Percentiles rank a stretch among this genome's conserved stretches.
Conservation (phyloP, 1,139 yeast species). For the Geotrichum restrictum region DNA sequence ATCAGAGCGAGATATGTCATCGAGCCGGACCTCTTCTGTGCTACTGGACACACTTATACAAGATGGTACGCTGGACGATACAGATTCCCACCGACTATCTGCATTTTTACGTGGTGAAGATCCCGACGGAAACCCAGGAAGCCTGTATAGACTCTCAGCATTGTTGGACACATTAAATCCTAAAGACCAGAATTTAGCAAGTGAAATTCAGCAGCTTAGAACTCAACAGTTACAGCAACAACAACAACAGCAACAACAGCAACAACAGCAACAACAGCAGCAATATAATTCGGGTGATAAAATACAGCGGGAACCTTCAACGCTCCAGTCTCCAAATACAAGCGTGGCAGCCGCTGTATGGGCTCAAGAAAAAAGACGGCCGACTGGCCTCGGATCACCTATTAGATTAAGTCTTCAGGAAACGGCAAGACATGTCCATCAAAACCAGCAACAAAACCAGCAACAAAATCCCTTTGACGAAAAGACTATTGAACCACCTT, state of each 20-base stretch:
- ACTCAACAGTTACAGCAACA: constrained; percentile 10
- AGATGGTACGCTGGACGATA: constrained; percentile 51
- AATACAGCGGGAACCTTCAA: neutral
- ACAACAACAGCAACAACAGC: neutral
- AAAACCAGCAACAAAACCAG: too few species aligned
- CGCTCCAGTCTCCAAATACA: constrained; percentile 1
- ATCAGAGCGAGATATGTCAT: constrained; percentile 28
- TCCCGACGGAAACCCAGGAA: constrained; percentile 38
- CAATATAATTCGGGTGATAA: constrained; percentile 3
- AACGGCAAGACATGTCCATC: too few species aligned
- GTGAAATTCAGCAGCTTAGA: constrained; percentile 17
- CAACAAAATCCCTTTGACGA: neutral
- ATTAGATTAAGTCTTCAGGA: neutral
- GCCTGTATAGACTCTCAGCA: constrained; percentile 35
- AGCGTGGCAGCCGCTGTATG: constrained; percentile 10
- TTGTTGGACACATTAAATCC: constrained; percentile 52
- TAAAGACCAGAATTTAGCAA: constrained; percentile 46
- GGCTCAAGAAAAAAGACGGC: constrained; percentile 17
- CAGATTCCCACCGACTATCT: constrained; percentile 51
- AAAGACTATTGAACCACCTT: neutral
- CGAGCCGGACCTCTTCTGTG: constrained; percentile 48
- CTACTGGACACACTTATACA: constrained; percentile 52
- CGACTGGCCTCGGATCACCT: constrained; percentile 15
- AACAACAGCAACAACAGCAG: constrained; percentile 1
- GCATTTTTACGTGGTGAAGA: constrained; percentile 54